phyloP scores from a whole-genome alignment of 2,329 filamentous ascomycete genomes.

The Fragosphaeria purpurea region DNA sequence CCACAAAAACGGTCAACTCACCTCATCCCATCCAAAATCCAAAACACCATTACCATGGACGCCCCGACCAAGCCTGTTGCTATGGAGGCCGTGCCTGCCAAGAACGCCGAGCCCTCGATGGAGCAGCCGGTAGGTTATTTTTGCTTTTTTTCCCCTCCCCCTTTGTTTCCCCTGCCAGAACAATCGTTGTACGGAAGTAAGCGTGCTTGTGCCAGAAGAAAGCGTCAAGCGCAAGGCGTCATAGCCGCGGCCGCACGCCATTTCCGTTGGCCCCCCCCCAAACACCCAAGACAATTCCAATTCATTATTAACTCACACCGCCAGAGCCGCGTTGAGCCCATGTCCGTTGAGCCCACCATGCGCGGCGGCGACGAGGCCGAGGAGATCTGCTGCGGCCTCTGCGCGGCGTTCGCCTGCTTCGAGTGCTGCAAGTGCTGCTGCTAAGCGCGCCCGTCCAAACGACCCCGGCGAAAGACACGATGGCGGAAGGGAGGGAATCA shows the following conservation, averaged over 20 bases:
- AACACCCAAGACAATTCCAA: too few species aligned
- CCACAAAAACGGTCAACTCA: too few species aligned
- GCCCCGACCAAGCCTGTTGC: constrained; percentile 11
- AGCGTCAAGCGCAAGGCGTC: too few species aligned
- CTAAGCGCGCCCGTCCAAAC: not conserved
- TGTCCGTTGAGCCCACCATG: constrained; percentile 15
- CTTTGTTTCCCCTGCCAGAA: not conserved
- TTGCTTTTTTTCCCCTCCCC: not conserved
- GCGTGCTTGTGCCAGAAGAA: too few species aligned
- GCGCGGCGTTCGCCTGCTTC: constrained; percentile 16
- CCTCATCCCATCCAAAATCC: not conserved
- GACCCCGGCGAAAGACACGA: not conserved
- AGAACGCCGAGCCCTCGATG: constrained; percentile 14
- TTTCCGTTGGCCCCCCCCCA: too few species aligned
- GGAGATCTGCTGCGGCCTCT: constrained; percentile 18
- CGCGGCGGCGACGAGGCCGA: constrained; percentile 17
- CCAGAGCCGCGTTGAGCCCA: constrained; percentile 12
- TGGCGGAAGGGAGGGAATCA: not conserved
- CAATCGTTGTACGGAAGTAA: not conserved
- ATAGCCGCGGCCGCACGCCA: too few species aligned
- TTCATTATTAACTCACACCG: too few species aligned
- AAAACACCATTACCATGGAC: constrained; percentile 10
- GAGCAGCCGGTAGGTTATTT: constrained; percentile 18
- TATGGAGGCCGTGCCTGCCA: constrained; percentile 14
- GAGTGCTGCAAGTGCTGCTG: constrained; percentile 16